Percentiles rank a stretch among this genome's conserved stretches.
Evolutionary conservation across 2,329 filamentous ascomycete species (phyloP).

Genomic region (Colletotrichum destructivum): DNA sequence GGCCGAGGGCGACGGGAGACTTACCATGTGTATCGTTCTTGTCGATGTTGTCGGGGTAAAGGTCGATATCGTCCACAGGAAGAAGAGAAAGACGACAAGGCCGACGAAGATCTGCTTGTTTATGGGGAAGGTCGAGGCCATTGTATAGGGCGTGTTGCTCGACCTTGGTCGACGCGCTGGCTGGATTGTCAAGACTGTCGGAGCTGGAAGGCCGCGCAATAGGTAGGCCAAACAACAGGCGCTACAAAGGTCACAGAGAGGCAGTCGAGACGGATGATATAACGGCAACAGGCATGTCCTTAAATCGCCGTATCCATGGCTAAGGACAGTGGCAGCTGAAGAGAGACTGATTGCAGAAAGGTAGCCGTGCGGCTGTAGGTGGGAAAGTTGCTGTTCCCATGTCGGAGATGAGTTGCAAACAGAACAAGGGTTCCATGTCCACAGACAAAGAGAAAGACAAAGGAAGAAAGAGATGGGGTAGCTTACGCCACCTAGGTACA

Average conservation of each 20-base stretch:
- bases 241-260: background rate
- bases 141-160: background rate
- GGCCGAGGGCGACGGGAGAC: background rate
- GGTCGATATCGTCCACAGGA: conserved; percentile 36
- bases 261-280: background rate
- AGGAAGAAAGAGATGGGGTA: background rate
- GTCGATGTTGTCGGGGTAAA: conserved; percentile 24
- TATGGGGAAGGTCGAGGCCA: conserved; percentile 16
- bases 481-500: too few relatives aligned
- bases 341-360: background rate
- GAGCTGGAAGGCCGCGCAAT: too few relatives aligned
- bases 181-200: too few relatives aligned
- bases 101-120: conserved; percentile 33
- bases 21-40: conserved; percentile 4
- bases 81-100: conserved; percentile 27
- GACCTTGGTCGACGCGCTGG: background rate
- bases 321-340: too few relatives aligned
- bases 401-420: conserved; percentile 17
- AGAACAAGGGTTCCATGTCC: conserved; percentile 21
- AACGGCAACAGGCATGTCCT: background rate
- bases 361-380: background rate
- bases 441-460: background rate
- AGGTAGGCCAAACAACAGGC: background rate
- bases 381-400: conserved; percentile 8
- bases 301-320: background rate